A percentile compares a stretch with the other conserved stretches of the same genome.
These are phyloP conservation scores for Licmophora abbreviata DNA, from an alignment of 108 stramenopile species.

Conservation along the genomic window DNA sequence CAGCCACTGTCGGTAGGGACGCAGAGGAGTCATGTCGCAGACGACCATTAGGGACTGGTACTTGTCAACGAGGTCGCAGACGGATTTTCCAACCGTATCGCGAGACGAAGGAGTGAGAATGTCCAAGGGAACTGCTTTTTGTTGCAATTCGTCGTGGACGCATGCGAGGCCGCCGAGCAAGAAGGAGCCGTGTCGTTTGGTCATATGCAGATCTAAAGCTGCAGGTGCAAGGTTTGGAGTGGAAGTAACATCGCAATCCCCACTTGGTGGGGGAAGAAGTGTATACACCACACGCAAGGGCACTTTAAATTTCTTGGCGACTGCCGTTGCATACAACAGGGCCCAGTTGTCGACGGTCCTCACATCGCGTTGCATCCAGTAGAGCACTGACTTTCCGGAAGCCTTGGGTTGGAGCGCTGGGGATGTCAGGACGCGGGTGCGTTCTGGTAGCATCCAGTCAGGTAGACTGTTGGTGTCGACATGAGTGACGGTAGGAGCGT, in stretches of 20 bases:
- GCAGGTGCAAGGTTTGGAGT: slow-evolving; percentile 22
- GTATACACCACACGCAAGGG: slow-evolving; percentile 76
- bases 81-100: slow-evolving; percentile 31
- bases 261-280: slow-evolving; percentile 45
- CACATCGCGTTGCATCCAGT: slow-evolving; percentile 98
- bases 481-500: neutral
- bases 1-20: slow-evolving; percentile 57
- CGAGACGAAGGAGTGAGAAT: slow-evolving; percentile 46
- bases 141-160: slow-evolving; percentile 59
- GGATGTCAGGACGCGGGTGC: slow-evolving; percentile 23
- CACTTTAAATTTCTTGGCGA: slow-evolving; percentile 42
- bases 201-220: slow-evolving; percentile 38
- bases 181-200: slow-evolving; percentile 83
- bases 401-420: neutral
- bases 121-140: slow-evolving; percentile 72
- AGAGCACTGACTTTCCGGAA: slow-evolving; percentile 48
- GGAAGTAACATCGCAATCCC: slow-evolving; percentile 17
- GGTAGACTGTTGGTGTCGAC: slow-evolving; percentile 1
- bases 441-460: slow-evolving; percentile 24
- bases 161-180: slow-evolving; percentile 78
- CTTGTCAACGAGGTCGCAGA: slow-evolving; percentile 26
- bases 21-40: slow-evolving; percentile 87
- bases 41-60: slow-evolving; percentile 51
- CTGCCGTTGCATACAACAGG: slow-evolving; percentile 65
- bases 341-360: slow-evolving; percentile 95